Evolutionary conservation across 140 eudicot genomes (phyloP).

Genomic region (Flaveria floridana): DNA sequence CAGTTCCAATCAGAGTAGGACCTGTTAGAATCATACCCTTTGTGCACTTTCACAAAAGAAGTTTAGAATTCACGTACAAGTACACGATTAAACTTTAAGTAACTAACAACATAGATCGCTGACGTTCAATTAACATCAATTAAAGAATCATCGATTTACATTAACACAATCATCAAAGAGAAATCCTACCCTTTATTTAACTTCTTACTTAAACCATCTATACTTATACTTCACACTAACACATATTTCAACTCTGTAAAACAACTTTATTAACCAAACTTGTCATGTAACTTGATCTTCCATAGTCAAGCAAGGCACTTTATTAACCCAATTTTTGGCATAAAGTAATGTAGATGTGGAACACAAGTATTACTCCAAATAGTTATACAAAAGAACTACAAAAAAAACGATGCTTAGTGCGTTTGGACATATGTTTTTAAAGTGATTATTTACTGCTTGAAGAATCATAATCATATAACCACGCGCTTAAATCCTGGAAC

Average conservation of each 20-base stretch:
- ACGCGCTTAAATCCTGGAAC: background rate
- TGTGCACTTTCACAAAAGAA: background rate
- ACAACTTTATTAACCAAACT: too few relatives aligned
- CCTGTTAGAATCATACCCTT: too few relatives aligned
- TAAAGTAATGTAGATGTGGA: background rate
- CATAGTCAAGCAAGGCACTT: background rate
- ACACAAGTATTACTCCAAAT: background rate
- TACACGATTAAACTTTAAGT: background rate
- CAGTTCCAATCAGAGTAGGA: too few relatives aligned
- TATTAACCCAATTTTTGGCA: background rate
- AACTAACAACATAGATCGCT: conserved; percentile 4
- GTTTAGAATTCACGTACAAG: background rate
- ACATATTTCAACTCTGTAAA: too few relatives aligned
- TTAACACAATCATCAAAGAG: background rate
- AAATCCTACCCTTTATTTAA: background rate
- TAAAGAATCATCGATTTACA: background rate
- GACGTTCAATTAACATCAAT: background rate
- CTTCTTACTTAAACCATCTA: too few relatives aligned
- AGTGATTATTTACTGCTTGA: background rate
- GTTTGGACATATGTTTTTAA: background rate
- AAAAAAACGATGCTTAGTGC: background rate
- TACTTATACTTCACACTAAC: too few relatives aligned
- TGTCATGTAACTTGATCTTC: too few relatives aligned
- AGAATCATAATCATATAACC: background rate
- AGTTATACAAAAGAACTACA: background rate